A percentile compares a stretch with the other conserved stretches of the same genome.
Evolutionary conservation across 805 yeast species (phyloP).

Genomic region (Ogataea corticis): DNA sequence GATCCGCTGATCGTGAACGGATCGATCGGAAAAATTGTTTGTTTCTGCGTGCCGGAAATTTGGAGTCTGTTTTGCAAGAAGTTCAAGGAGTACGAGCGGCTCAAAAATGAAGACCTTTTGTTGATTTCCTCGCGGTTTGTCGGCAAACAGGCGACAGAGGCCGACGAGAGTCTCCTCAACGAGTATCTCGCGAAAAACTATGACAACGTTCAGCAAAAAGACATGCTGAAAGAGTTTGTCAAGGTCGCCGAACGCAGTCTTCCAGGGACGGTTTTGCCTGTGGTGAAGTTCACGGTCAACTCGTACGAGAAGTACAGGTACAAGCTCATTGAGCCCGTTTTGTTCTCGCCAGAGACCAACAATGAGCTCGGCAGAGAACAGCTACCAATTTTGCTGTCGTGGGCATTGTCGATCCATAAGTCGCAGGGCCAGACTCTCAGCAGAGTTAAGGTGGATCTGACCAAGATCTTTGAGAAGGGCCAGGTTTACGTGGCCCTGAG

Average conservation of each 20-base stretch:
- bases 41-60: slow-evolving; percentile 41
- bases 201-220: slow-evolving; percentile 2
- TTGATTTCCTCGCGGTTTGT: slow-evolving; percentile 17
- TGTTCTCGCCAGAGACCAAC: slow-evolving; percentile 35
- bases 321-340: slow-evolving; percentile 35
- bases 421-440: slow-evolving; percentile 83
- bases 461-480: slow-evolving; percentile 72
- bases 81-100: slow-evolving; percentile 29
- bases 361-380: slow-evolving; percentile 48
- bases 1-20: slow-evolving; percentile 86
- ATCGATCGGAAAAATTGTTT: slow-evolving; percentile 74
- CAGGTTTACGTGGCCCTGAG: slow-evolving; percentile 84
- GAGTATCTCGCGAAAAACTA: slow-evolving; percentile 17
- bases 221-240: slow-evolving; percentile 22
- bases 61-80: slow-evolving; percentile 27
- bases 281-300: slow-evolving; percentile 45
- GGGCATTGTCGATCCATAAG: slow-evolving; percentile 85
- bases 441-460: slow-evolving; percentile 66
- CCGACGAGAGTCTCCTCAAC: slow-evolving; percentile 22
- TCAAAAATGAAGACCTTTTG: slow-evolving; percentile 16
- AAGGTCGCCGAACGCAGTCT: slow-evolving; percentile 24
- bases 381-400: slow-evolving; percentile 69
- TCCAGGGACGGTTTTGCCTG: slow-evolving; percentile 36
- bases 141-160: slow-evolving; percentile 13
- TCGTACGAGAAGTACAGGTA: slow-evolving; percentile 33